Evolutionary conservation across 441 rosid species (phyloP).

Genomic region (Arabidopsis hybrid): DNA sequence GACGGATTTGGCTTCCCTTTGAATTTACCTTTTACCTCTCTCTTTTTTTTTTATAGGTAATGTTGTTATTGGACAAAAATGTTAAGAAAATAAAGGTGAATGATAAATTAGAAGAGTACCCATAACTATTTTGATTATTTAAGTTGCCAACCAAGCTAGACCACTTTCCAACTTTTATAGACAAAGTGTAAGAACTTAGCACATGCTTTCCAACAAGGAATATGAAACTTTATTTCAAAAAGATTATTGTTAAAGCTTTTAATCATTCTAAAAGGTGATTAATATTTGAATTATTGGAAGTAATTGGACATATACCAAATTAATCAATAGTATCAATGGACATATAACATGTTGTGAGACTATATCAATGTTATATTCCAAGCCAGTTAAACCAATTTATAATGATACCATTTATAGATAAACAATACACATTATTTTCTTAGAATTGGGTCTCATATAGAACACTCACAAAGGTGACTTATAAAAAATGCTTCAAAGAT

Average conservation of each 20-base stretch:
- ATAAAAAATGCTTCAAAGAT: too few relatives aligned
- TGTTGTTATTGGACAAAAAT: conserved; percentile 12
- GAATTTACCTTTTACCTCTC: conserved; percentile 40
- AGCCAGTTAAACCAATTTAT: neutral
- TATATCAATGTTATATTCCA: conserved; percentile 1
- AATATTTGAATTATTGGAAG: conserved; percentile 8
- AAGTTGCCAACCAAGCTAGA: conserved; percentile 40
- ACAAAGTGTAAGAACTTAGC: conserved; percentile 31
- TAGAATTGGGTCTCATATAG: neutral
- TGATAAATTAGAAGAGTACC: neutral
- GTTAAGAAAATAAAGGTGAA: conserved; percentile 7
- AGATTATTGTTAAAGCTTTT: conserved; percentile 7
- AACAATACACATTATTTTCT: conserved; percentile 1
- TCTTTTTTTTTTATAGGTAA: neutral
- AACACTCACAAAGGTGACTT: neutral
- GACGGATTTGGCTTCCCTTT: conserved; percentile 39
- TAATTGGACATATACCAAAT: conserved; percentile 6
- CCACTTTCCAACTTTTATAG: conserved; percentile 43
- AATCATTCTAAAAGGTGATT: conserved; percentile 37
- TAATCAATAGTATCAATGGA: conserved; percentile 13
- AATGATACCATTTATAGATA: neutral
- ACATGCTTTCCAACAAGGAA: conserved; percentile 46
- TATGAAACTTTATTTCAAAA: conserved; percentile 37
- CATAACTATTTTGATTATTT: conserved; percentile 32
- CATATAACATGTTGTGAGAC: conserved; percentile 13